Evolutionary conservation across 192 early-diverging fungal species (phyloP).

Genomic region (Gamsiella multidivaricata): DNA sequence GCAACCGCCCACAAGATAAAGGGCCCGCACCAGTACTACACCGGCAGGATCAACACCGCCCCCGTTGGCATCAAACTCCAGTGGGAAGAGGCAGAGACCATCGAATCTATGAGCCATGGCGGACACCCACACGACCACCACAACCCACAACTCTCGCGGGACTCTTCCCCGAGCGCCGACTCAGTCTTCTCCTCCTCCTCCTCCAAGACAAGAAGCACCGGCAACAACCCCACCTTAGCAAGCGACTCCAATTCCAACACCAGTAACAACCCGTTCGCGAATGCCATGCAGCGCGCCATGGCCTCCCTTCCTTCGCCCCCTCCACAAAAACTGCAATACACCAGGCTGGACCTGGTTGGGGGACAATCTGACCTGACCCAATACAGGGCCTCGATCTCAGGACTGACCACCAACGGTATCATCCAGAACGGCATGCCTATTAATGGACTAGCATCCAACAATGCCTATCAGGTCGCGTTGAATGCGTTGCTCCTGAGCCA

Average conservation of each 20-base stretch:
- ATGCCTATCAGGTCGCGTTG: conserved; percentile 43
- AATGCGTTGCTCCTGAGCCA: conserved; percentile 30
- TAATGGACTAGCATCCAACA: conserved; percentile 14
- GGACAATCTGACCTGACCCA: conserved; percentile 27
- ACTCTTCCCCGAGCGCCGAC: conserved; percentile 18
- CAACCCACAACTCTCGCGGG: conserved; percentile 19
- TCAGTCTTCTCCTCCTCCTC: conserved; percentile 24
- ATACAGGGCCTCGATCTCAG: conserved; percentile 33
- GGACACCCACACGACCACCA: conserved; percentile 38
- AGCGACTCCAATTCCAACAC: background rate
- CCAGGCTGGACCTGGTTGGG: conserved; percentile 46
- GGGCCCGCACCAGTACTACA: conserved; percentile 26
- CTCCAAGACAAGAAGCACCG: background rate
- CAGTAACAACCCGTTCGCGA: conserved; percentile 1
- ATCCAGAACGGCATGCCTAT: background rate
- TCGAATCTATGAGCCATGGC: conserved; percentile 48
- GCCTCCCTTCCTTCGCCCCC: conserved; percentile 36
- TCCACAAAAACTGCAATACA: background rate
- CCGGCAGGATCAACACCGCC: background rate
- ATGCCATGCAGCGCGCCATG: conserved; percentile 14
- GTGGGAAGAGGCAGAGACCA: conserved; percentile 50
- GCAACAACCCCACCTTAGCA: background rate
- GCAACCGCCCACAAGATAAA: conserved; percentile 35
- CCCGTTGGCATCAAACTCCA: conserved; percentile 29
- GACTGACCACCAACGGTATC: conserved; percentile 1